Evolutionary conservation across 1,284 basidiomycete species (phyloP), one percentile per base, ranked within the genome.

Genomic region (Leccinum laetum): DNA sequence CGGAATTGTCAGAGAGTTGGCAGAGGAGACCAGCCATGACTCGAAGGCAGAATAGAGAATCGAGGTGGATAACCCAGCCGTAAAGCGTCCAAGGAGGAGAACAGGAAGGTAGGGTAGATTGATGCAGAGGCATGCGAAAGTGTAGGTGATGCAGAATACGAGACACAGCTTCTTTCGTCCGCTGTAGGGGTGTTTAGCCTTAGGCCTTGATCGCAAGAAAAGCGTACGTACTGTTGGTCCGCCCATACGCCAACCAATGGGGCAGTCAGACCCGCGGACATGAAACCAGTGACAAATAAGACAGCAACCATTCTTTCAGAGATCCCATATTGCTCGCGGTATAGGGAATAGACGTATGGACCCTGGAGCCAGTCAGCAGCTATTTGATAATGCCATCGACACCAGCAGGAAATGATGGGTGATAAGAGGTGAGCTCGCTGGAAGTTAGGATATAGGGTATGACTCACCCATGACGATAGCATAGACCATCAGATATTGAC

Each of bases 331-430:
- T 91, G 88, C 60, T 91, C 88, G 60, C 82, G 81, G 73, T 92
- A 92, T 1, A 91, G 78, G 21, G 88, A 89, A 71, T 91, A 92
- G 0, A 91, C 80, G 69, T 91, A 92, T 26, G 90, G 90, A 1
- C 90, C 90, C 73, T 92, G 89, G n/a, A 92, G 79, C 90, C 90
- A 92, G 73, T 92, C 90, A 65, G 90, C 87, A 64, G 85, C 90
- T 91, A 68, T 55, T 66, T 13, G 62, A 58, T 58, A 5, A 60
- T 18, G 49, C 21, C 14, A 52, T 18, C 16, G 16, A 52, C 2
- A 55, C n/a, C 39, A 49, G 61, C 21, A 41, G 32, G 8, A n/a
- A 32, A 56, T 24, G 24, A 5, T 7, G 57, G 18, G 46, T 49
- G 18, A 35, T 58, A 35, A 35, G 21, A 37, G 39, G 60, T 69